Evolutionary conservation across 805 yeast genomes (phyloP).

Genomic region (Candida chilensis): DNA sequence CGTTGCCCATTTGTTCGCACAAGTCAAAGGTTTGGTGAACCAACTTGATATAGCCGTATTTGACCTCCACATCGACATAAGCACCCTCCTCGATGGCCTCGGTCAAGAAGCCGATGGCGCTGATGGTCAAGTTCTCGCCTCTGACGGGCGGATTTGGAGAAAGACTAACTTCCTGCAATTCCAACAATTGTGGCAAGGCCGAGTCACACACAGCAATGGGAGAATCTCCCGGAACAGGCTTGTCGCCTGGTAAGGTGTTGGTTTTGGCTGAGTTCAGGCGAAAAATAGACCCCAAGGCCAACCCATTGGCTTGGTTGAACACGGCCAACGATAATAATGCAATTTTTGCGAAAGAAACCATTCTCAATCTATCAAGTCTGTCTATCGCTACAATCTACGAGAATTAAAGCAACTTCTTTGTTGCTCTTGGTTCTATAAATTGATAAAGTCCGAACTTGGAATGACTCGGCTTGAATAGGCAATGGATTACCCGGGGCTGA

Average conservation of each 20-base stretch:
- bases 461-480: too few relatives aligned
- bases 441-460: too few relatives aligned
- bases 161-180: conserved; percentile 48
- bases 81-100: conserved; percentile 71
- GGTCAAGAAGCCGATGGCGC: conserved; percentile 59
- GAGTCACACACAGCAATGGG: conserved; percentile 77
- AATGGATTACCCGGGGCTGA: too few relatives aligned
- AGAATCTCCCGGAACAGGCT: conserved; percentile 85
- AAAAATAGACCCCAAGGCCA: background rate
- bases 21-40: conserved; percentile 86
- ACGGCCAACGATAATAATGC: background rate
- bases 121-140: conserved; percentile 75
- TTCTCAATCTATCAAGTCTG: background rate
- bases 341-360: background rate
- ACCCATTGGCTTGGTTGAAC: background rate
- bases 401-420: background rate
- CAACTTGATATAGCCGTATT: conserved; percentile 84
- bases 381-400: too few relatives aligned
- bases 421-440: background rate
- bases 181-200: conserved; percentile 51
- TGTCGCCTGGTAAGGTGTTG: conserved; percentile 27
- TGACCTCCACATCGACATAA: conserved; percentile 88
- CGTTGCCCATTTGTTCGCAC: conserved; percentile 79
- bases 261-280: background rate
- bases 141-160: conserved; percentile 84